Conservation (phyloP, 2,329 filamentous ascomycete genomes). For the Metarhizium anisopliae region DNA sequence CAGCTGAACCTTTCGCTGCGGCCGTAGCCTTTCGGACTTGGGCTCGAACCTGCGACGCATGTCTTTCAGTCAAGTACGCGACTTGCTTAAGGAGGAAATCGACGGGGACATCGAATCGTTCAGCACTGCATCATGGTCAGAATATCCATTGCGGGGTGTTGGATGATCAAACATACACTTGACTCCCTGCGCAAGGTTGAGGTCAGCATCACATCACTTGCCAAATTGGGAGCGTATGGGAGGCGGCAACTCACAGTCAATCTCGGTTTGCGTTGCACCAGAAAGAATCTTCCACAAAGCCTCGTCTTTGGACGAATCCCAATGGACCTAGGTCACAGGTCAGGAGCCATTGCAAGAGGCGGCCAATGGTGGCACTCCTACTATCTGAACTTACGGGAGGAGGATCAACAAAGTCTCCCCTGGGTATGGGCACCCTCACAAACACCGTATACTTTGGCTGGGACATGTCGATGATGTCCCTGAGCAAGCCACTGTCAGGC, state of each 20-base stretch:
- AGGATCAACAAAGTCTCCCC: slow-evolving; percentile 84
- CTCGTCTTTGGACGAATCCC: slow-evolving; percentile 81
- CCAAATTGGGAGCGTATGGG: background rate
- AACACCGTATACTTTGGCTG: slow-evolving; percentile 65
- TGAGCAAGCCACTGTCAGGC: background rate
- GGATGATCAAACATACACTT: slow-evolving; percentile 57
- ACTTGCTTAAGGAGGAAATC: slow-evolving; percentile 88
- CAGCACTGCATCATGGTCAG: slow-evolving; percentile 43
- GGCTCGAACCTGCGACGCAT: slow-evolving; percentile 80
- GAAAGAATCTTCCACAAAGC: slow-evolving; percentile 86
- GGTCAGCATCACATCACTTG: slow-evolving; percentile 10
- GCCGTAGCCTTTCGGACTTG: slow-evolving; percentile 73
- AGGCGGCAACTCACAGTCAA: slow-evolving; percentile 61
- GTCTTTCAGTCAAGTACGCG: slow-evolving; percentile 85
- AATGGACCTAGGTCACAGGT: slow-evolving; percentile 56
- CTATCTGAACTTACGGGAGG: slow-evolving; percentile 52
- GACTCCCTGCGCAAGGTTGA: slow-evolving; percentile 49
- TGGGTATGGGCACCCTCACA: slow-evolving; percentile 79
- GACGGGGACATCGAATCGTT: slow-evolving; percentile 73
- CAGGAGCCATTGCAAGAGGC: background rate
- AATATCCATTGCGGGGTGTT: slow-evolving; percentile 3
- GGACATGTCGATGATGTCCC: slow-evolving; percentile 25
- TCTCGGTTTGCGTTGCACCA: slow-evolving; percentile 68
- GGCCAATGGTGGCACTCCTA: background rate
- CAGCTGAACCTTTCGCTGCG: slow-evolving; percentile 44